These are phyloP conservation scores for Podosphaera xanthii DNA, from an alignment of 2,329 filamentous ascomycete species.

Conservation along the genomic window DNA sequence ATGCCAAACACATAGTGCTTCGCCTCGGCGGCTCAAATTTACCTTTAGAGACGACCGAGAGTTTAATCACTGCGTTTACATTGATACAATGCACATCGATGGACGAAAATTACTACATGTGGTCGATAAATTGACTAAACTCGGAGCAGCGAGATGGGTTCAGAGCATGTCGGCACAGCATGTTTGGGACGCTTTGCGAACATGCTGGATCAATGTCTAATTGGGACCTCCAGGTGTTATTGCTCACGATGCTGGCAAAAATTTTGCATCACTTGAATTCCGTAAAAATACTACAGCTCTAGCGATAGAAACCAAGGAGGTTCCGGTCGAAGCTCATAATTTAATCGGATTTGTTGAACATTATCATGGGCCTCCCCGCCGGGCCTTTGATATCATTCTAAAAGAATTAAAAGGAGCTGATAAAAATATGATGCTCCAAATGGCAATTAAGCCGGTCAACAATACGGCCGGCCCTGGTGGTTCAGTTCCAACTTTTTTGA, in stretches of 20 bases:
- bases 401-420: background rate
- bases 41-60: background rate
- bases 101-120: background rate
- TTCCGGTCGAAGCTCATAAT: background rate
- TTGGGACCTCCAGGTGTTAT: background rate
- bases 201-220: slow-evolving; percentile 3
- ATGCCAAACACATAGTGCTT: background rate
- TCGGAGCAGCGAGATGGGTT: slow-evolving; percentile 1
- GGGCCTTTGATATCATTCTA: background rate
- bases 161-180: background rate
- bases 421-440: background rate
- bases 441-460: background rate
- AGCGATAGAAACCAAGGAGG: background rate
- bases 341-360: background rate
- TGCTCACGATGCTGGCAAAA: background rate
- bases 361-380: background rate
- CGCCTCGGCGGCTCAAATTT: background rate
- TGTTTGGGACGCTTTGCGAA: background rate
- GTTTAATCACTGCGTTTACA: slow-evolving; percentile 1
- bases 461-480: background rate
- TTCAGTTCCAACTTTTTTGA: background rate
- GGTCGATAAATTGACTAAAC: slow-evolving; percentile 1
- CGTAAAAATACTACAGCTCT: background rate
- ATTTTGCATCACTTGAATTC: slow-evolving; percentile 3
- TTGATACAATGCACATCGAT: slow-evolving; percentile 2